Percentiles rank a stretch among this genome's conserved stretches.
Conservation (phyloP, 2,329 filamentous ascomycete genomes). For the Penicillium concentricum region DNA sequence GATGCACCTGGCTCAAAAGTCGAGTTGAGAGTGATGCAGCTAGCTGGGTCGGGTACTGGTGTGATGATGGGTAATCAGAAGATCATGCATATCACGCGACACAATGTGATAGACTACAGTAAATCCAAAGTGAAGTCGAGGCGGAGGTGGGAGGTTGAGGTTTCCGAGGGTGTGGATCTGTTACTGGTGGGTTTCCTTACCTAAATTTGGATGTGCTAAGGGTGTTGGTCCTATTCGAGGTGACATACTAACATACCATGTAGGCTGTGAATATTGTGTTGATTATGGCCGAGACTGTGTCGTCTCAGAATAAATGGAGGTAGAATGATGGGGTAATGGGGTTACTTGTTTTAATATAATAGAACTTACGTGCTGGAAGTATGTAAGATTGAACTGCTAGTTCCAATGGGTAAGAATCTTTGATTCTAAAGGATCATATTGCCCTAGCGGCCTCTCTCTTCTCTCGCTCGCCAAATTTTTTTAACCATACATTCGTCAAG, state of each 20-base stretch:
- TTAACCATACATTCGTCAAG: constrained; percentile 13
- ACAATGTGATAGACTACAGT: constrained; percentile 14
- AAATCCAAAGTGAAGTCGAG: constrained; percentile 9
- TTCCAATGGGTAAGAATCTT: background rate
- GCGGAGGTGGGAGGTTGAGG: constrained; percentile 22
- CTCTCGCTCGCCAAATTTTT: constrained; percentile 1
- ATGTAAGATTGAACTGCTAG: background rate
- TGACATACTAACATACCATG: background rate
- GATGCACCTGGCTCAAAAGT: background rate
- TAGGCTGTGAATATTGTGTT: constrained; percentile 23
- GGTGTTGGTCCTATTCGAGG: background rate
- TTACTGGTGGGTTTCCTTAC: constrained; percentile 17
- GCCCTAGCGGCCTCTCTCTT: background rate
- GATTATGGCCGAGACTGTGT: constrained; percentile 12
- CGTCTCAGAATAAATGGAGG: background rate
- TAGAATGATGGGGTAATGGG: background rate
- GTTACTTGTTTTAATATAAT: background rate
- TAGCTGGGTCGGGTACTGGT: constrained; percentile 5
- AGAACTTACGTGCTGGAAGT: background rate
- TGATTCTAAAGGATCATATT: constrained; percentile 1
- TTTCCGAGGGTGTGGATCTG: constrained; percentile 25
- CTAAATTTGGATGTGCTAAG: background rate
- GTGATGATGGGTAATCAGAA: constrained; percentile 21
- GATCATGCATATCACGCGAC: constrained; percentile 19
- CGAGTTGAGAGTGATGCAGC: constrained; percentile 17